Percentiles rank a stretch among this genome's conserved stretches.
phyloP scores from a whole-genome alignment of 1,284 basidiomycete genomes.

The Phaffia rhodozyma region DNA sequence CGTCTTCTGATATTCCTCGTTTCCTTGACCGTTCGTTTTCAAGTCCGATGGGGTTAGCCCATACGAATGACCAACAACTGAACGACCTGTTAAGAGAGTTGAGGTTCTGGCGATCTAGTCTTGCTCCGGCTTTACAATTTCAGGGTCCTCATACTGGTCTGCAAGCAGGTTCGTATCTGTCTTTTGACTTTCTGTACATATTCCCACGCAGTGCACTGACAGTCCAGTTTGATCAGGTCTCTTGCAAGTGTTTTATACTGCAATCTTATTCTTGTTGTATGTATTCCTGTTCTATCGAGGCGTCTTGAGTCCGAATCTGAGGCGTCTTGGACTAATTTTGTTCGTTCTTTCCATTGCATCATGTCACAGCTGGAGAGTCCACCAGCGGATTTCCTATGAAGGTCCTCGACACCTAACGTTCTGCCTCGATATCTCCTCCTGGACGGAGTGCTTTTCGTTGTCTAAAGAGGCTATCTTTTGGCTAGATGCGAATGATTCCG shows the following conservation, averaged over 20 bases:
- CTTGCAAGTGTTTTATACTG: conserved; percentile 72
- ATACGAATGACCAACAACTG: conserved; percentile 66
- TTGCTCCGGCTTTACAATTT: conserved; percentile 65
- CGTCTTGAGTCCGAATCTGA: conserved; percentile 58
- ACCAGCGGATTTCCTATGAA: conserved; percentile 77
- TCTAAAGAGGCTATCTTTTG: conserved; percentile 76
- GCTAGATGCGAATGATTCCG: conserved; percentile 64
- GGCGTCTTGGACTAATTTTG: neutral
- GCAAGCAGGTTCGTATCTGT: conserved; percentile 31
- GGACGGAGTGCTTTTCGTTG: conserved; percentile 58
- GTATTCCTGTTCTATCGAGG: conserved; percentile 17
- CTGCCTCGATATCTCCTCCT: conserved; percentile 62
- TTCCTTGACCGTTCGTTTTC: conserved; percentile 4
- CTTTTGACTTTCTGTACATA: neutral
- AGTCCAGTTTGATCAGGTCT: conserved; percentile 51
- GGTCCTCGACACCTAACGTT: conserved; percentile 77
- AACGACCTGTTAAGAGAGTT: conserved; percentile 58
- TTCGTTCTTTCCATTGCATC: neutral
- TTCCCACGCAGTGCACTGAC: neutral
- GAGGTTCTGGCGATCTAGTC: conserved; percentile 57
- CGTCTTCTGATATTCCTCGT: neutral
- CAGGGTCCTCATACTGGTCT: conserved; percentile 48
- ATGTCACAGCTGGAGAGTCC: conserved; percentile 42
- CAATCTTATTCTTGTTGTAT: conserved; percentile 48
- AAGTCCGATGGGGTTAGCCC: conserved; percentile 71